These are phyloP conservation scores for Sporothrix luriei DNA, from an alignment of 2,329 filamentous ascomycete species.

Conservation along the genomic window DNA sequence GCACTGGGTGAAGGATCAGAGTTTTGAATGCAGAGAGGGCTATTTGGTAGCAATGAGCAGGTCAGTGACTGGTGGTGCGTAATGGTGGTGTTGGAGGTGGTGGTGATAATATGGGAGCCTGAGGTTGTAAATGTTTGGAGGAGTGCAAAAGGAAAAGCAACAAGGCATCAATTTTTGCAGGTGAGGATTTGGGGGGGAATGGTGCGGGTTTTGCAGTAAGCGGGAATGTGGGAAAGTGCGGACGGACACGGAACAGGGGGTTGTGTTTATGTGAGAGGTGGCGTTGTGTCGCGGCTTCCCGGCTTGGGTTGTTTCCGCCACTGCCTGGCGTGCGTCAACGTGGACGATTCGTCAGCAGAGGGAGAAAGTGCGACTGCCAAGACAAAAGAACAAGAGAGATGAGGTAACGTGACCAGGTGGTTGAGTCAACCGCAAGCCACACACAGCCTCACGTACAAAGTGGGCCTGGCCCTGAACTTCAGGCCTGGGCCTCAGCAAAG, in stretches of 20 bases:
- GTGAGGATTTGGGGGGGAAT: background rate
- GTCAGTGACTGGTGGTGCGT: constrained; percentile 16
- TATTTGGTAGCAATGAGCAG: constrained; percentile 18
- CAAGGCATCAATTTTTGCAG: constrained; percentile 27
- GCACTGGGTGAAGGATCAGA: constrained; percentile 2
- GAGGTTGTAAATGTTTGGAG: constrained; percentile 30
- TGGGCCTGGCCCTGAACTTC: constrained; percentile 10
- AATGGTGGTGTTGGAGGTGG: constrained; percentile 22
- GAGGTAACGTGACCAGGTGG: constrained; percentile 12
- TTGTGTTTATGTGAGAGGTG: constrained; percentile 4
- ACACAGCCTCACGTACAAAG: background rate
- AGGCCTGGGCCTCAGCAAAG: constrained; percentile 9
- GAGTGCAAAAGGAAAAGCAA: background rate
- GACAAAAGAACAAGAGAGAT: background rate
- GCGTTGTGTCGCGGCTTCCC: constrained; percentile 16
- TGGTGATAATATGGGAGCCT: constrained; percentile 29
- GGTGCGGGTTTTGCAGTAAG: background rate
- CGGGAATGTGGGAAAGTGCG: background rate
- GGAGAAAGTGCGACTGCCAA: background rate
- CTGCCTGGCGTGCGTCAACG: background rate
- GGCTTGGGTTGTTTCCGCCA: constrained; percentile 1
- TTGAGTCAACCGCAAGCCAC: constrained; percentile 23
- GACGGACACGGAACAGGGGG: background rate
- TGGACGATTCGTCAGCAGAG: constrained; percentile 22
- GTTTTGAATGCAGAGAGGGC: background rate